phyloP scores from a whole-genome alignment of 2,329 filamentous ascomycete species.

The Epicoccum nigrum region DNA sequence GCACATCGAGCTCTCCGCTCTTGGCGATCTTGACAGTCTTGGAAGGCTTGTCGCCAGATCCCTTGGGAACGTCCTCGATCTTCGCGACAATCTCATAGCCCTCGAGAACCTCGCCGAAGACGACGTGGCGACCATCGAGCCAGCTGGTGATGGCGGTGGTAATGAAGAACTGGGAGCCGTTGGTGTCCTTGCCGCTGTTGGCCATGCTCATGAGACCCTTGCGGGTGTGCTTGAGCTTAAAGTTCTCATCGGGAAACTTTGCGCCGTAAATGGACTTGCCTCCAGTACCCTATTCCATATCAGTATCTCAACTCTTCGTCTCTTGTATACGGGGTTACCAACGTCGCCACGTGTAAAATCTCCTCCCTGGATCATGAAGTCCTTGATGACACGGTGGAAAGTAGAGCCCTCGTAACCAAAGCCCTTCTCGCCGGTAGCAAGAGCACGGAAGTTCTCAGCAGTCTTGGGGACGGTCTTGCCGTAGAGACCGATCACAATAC shows the following conservation, averaged over 20 bases:
- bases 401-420: conserved; percentile 80
- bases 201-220: conserved; percentile 76
- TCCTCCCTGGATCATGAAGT: conserved; percentile 91
- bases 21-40: conserved; percentile 77
- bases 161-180: conserved; percentile 84
- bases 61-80: conserved; percentile 75
- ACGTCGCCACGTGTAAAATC: conserved; percentile 82
- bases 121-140: conserved; percentile 84
- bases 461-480: conserved; percentile 86
- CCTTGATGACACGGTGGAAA: conserved; percentile 90
- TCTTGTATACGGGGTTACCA: not conserved
- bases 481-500: conserved; percentile 82
- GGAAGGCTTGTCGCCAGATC: conserved; percentile 69
- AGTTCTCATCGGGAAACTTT: conserved; percentile 90
- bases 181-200: conserved; percentile 78
- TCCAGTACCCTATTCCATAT: conserved; percentile 64
- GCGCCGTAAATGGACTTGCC: conserved; percentile 88
- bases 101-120: conserved; percentile 88
- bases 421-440: conserved; percentile 85
- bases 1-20: conserved; percentile 82
- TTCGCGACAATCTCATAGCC: conserved; percentile 80
- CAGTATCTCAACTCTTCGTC: not conserved
- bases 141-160: conserved; percentile 81
- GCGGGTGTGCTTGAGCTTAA: conserved; percentile 91
- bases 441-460: conserved; percentile 71